These are phyloP conservation scores for Setaria viridis DNA, from an alignment of 202 grass and related monocot genomes.

Conservation along the genomic window DNA sequence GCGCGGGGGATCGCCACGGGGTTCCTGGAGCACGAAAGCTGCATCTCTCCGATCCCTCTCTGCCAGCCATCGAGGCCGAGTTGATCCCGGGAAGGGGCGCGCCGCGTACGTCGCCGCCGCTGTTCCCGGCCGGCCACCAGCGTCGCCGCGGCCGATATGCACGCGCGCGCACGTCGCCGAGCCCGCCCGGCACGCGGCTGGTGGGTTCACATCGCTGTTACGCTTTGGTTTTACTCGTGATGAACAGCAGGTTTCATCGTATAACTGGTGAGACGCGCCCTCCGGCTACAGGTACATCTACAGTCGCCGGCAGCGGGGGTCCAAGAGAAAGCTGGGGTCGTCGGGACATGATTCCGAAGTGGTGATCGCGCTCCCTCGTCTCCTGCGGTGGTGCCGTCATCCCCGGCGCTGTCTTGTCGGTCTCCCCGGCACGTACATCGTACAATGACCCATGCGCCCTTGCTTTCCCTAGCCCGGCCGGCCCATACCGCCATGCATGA, in stretches of 20 bases:
- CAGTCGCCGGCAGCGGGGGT: background rate
- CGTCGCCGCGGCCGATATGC: too few relatives aligned
- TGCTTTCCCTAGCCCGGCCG: too few relatives aligned
- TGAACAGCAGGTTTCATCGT: background rate
- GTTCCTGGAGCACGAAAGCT: background rate
- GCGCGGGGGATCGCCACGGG: too few relatives aligned
- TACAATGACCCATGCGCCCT: background rate
- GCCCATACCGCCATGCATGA: background rate
- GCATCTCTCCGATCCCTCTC: background rate
- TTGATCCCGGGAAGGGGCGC: background rate
- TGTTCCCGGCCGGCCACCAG: too few relatives aligned
- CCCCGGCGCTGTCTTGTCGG: background rate
- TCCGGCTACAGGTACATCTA: background rate
- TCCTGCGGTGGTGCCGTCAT: background rate
- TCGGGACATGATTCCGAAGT: too few relatives aligned
- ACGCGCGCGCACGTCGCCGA: too few relatives aligned
- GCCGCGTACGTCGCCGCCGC: background rate
- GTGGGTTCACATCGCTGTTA: background rate
- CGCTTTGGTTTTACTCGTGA: background rate
- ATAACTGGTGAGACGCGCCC: background rate
- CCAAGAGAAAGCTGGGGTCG: too few relatives aligned
- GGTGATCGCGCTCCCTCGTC: too few relatives aligned
- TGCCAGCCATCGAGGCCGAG: too few relatives aligned
- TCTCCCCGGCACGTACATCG: background rate
- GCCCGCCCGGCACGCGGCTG: background rate